Conservation (phyloP, 2,329 filamentous ascomycete genomes). For the Nothopassalora personata region DNA sequence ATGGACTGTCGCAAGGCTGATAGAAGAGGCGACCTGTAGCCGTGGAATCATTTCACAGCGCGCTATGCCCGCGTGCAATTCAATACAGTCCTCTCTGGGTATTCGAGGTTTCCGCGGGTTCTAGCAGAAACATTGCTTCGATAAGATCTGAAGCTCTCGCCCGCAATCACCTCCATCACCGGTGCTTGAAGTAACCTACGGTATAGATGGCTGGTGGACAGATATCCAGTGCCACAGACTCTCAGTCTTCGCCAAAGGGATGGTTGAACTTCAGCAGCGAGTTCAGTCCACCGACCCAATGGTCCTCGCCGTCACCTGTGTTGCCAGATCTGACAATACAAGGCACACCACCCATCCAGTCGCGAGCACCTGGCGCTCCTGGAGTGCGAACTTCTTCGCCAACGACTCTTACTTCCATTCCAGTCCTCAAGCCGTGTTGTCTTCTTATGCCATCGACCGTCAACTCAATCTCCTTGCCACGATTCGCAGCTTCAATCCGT, state of each 20-base stretch:
- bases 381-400: constrained; percentile 66
- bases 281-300: constrained; percentile 94
- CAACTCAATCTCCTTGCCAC: constrained; percentile 46
- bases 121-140: no score
- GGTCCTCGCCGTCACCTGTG: constrained; percentile 61
- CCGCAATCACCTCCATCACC: no score
- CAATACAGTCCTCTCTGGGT: no score
- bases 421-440: constrained; percentile 39
- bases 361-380: constrained; percentile 28
- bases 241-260: constrained; percentile 69
- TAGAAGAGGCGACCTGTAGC: no score
- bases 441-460: constrained; percentile 46
- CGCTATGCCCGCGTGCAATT: no score
- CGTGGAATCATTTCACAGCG: no score
- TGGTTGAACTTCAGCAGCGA: constrained; percentile 95
- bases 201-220: no score
- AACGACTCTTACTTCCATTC: constrained; percentile 75
- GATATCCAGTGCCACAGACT: no score
- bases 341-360: constrained; percentile 75
- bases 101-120: no score
- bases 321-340: constrained; percentile 69
- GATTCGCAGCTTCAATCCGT: constrained; percentile 62
- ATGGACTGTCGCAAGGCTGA: no score
- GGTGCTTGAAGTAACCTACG: no score
- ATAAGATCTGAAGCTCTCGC: no score